Conservation (phyloP, 169 alveolate species). For the Cryptosporidium sp. region DNA sequence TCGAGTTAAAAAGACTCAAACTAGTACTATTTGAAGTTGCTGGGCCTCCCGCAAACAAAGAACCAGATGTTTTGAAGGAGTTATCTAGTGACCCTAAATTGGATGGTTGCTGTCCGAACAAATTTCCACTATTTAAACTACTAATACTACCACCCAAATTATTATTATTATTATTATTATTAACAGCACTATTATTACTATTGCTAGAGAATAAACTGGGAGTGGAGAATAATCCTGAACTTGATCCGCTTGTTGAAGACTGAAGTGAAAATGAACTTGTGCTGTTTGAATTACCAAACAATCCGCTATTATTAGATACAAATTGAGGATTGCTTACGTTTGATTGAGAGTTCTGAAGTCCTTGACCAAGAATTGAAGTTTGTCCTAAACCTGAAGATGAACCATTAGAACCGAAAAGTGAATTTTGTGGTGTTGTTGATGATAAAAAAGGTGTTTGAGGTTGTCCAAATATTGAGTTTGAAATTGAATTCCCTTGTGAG, state of each 20-base stretch:
- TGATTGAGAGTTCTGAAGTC: constrained; percentile 23
- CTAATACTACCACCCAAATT: background rate
- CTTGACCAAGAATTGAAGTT: constrained; percentile 9
- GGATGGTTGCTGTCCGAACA: constrained; percentile 12
- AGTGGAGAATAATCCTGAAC: constrained; percentile 41
- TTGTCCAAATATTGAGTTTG: constrained; percentile 63
- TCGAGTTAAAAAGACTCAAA: constrained; percentile 23
- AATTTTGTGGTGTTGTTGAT: background rate
- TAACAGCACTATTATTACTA: background rate
- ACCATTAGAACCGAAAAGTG: constrained; percentile 7
- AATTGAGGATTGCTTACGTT: constrained; percentile 22
- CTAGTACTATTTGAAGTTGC: constrained; percentile 8
- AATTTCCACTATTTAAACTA: background rate
- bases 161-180: background rate
- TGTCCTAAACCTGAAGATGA: constrained; percentile 36
- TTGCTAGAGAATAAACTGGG: constrained; percentile 21
- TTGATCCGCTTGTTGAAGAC: constrained; percentile 17
- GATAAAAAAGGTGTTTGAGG: constrained; percentile 6
- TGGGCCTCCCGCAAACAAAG: constrained; percentile 3
- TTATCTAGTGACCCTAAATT: background rate
- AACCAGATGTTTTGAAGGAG: constrained; percentile 13
- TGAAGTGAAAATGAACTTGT: constrained; percentile 20
- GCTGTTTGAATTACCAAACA: background rate
- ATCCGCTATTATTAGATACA: constrained; percentile 1
- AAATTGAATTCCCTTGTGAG: constrained; percentile 11